Evolutionary conservation across 1,284 basidiomycete species (phyloP), one percentile per base, ranked within the genome.

Genomic region (Boletus semigastroideus): DNA sequence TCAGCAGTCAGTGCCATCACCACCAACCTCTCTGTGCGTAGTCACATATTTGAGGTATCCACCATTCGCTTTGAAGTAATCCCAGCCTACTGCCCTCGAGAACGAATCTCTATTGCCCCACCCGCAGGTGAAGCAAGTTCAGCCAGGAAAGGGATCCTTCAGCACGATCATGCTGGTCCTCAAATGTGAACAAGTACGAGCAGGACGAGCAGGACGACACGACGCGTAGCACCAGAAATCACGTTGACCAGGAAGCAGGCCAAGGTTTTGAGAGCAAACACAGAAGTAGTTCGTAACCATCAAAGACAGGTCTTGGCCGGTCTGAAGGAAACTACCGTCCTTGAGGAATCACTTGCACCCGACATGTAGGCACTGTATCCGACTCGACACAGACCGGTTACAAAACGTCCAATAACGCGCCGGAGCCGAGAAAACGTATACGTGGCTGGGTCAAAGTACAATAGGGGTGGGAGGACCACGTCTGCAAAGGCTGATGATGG

Each of bases 81-180:
- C 53, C 47, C 46, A 54, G 55, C 52, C 46, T 41, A 47, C 65
- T 58, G 64, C 45, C 42, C 49, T 63, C 53, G 68, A 71, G 69
- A 69, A 58, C 60, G 45, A 69, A 63, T 71, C 66, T 70, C 68
- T 68, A 20, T 71, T 65, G 41, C 50, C 43, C 40, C 53, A 49
- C 59, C 65, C 57, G 10, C 17, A 33, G 50, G 16, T 61, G 39
- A 36, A 38, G 20, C 54, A 65, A 69, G 28, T 59, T 57, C 67
- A 68, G 55, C 54, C 5, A 54, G 51, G 53, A 55, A 56, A 49
- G 22, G 41, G 38, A 39, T 28, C 16, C 44, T 27, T 33, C 42
- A 38, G 46, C 47, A 55, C 34, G 5, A 16, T 8, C 31, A 45
- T 49, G 39, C 46, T 41, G 22, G 41, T 19, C 53, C 56, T 44